phyloP scores from a whole-genome alignment of 2,329 filamentous ascomycete genomes.

The Monosporascus sp. region DNA sequence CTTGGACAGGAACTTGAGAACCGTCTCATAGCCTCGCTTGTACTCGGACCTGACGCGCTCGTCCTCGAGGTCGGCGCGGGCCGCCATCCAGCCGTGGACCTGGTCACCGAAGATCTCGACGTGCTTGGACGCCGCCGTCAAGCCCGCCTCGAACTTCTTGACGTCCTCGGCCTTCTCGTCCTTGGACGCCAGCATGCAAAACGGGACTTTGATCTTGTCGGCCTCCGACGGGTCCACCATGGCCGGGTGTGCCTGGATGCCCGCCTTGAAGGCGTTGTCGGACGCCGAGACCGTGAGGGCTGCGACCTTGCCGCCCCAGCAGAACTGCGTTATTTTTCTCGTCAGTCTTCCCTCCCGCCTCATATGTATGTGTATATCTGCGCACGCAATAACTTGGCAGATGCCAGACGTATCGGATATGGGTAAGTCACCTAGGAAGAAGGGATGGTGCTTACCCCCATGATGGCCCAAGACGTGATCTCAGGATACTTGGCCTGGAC shows the following conservation, averaged over 20 bases:
- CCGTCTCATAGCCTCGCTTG: slow-evolving; percentile 53
- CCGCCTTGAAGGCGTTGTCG: slow-evolving; percentile 51
- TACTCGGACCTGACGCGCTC: slow-evolving; percentile 57
- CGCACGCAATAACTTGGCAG: no score
- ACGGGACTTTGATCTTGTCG: slow-evolving; percentile 52
- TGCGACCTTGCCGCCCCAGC: slow-evolving; percentile 68
- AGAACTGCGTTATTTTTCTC: slow-evolving; percentile 37
- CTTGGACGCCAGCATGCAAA: slow-evolving; percentile 59
- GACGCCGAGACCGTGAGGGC: slow-evolving; percentile 44
- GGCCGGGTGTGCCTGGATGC: slow-evolving; percentile 51
- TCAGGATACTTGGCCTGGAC: slow-evolving; percentile 46
- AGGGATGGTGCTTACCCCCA: slow-evolving; percentile 44
- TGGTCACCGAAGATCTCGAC: slow-evolving; percentile 63
- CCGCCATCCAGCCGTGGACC: slow-evolving; percentile 72
- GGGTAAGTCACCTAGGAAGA: no score
- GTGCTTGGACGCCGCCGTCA: slow-evolving; percentile 47
- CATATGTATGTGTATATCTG: no score
- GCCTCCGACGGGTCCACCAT: slow-evolving; percentile 62
- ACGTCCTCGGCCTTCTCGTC: slow-evolving; percentile 56
- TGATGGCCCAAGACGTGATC: slow-evolving; percentile 54
- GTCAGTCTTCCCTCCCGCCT: no score
- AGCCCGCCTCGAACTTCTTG: slow-evolving; percentile 48
- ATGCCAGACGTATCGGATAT: no score
- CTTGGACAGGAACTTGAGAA: slow-evolving; percentile 53
- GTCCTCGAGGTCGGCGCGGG: slow-evolving; percentile 54